Conservation (phyloP, 768 basidiomycete species). For the Leccinum ochraceum region DNA sequence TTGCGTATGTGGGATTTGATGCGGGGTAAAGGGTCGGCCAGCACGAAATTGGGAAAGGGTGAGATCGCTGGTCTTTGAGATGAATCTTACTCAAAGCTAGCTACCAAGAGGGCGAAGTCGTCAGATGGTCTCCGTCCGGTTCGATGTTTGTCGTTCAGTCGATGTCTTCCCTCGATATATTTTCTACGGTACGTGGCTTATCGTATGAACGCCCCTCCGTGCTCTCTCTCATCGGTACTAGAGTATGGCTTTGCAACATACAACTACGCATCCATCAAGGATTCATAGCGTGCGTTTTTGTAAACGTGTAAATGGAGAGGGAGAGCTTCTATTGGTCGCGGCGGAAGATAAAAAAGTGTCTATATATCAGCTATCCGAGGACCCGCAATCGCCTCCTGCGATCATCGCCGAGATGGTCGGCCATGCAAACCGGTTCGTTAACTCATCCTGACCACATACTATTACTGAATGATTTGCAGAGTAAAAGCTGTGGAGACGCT, state of each 20-base stretch:
- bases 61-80: constrained; percentile 12
- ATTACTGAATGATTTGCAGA: constrained; percentile 38
- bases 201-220: not conserved
- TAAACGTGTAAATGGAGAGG: constrained; percentile 51
- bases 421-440: constrained; percentile 76
- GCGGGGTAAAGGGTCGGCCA: constrained; percentile 88
- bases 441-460: not conserved
- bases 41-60: constrained; percentile 90
- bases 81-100: not conserved
- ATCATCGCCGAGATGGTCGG: constrained; percentile 77
- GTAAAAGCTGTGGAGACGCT: constrained; percentile 81
- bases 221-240: constrained; percentile 31
- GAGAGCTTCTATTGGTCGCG: constrained; percentile 76
- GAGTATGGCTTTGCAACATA: constrained; percentile 79
- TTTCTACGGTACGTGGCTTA: constrained; percentile 59
- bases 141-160: constrained; percentile 79
- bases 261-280: constrained; percentile 74
- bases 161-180: constrained; percentile 76
- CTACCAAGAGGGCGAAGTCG: constrained; percentile 82
- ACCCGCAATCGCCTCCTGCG: constrained; percentile 46
- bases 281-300: constrained; percentile 85
- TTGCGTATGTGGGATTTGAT: constrained; percentile 99
- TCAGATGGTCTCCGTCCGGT: constrained; percentile 83
- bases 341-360: constrained; percentile 91
- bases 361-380: constrained; percentile 62